Percentiles rank a stretch among this genome's conserved stretches.
These are phyloP conservation scores for Mycena chlorophos DNA, from an alignment of 768 basidiomycete species.

Conservation along the genomic window DNA sequence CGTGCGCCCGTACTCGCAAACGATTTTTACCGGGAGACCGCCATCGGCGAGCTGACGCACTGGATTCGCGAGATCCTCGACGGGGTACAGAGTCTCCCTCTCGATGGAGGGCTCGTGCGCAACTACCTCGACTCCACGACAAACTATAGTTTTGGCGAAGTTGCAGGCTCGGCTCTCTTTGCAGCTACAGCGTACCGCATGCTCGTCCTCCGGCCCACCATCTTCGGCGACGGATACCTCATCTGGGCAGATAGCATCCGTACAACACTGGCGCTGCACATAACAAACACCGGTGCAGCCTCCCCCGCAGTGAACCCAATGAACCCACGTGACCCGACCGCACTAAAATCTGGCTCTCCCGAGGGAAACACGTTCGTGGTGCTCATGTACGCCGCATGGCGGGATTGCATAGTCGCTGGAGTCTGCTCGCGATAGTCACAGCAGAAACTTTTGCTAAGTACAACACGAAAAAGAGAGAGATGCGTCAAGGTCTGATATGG, in stretches of 20 bases:
- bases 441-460: no score
- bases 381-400: slow-evolving; percentile 41
- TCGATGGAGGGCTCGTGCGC: slow-evolving; percentile 38
- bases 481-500: no score
- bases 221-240: slow-evolving; percentile 24
- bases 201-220: slow-evolving; percentile 23
- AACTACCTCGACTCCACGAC: slow-evolving; percentile 39
- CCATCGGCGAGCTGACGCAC: slow-evolving; percentile 31
- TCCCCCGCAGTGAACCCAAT: slow-evolving; percentile 41
- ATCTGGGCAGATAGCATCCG: slow-evolving; percentile 29
- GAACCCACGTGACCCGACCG: slow-evolving; percentile 31
- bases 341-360: slow-evolving; percentile 35
- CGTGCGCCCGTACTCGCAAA: slow-evolving; percentile 40
- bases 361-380: slow-evolving; percentile 42
- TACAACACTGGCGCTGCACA: slow-evolving; percentile 30
- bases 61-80: slow-evolving; percentile 50
- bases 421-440: slow-evolving; percentile 15
- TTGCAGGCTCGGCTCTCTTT: slow-evolving; percentile 42
- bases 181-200: slow-evolving; percentile 41
- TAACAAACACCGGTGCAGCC: slow-evolving; percentile 32
- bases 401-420: slow-evolving; percentile 35
- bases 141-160: slow-evolving; percentile 44
- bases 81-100: slow-evolving; percentile 35
- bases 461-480: no score
- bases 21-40: slow-evolving; percentile 23